Percentiles rank a stretch among this genome's conserved stretches.
Evolutionary conservation across 2,329 filamentous ascomycete genomes (phyloP).

Genomic region (Trichoderma sp.): DNA sequence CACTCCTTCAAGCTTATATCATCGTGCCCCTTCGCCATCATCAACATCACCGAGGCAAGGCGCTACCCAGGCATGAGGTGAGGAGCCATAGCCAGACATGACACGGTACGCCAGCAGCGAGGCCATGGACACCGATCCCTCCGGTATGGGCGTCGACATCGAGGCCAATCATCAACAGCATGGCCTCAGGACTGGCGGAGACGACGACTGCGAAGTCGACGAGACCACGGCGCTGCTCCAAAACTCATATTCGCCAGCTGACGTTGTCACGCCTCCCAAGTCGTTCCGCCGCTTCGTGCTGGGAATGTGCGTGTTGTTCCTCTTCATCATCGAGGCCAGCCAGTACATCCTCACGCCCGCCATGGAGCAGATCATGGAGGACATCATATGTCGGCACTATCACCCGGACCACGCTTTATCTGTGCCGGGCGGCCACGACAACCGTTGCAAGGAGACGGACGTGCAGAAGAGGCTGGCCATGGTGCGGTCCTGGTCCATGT

Average conservation of each 20-base stretch:
- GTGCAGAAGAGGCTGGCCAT: slow-evolving; percentile 57
- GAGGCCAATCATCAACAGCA: not conserved
- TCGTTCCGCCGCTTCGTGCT: slow-evolving; percentile 39
- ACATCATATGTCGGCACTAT: slow-evolving; percentile 54
- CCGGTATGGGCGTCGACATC: slow-evolving; percentile 10
- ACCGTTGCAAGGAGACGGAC: slow-evolving; percentile 51
- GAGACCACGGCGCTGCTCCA: slow-evolving; percentile 34
- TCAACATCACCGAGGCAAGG: too few species aligned
- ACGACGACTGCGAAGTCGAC: slow-evolving; percentile 9
- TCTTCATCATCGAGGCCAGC: slow-evolving; percentile 50
- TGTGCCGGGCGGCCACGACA: slow-evolving; percentile 40
- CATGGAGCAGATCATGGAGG: slow-evolving; percentile 54
- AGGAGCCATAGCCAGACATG: not conserved
- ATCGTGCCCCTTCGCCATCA: not conserved
- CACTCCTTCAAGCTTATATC: not conserved
- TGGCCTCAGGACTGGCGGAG: not conserved
- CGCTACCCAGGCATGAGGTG: too few species aligned
- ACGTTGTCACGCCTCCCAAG: slow-evolving; percentile 33
- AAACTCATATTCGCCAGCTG: slow-evolving; percentile 29
- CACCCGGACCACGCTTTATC: slow-evolving; percentile 46
- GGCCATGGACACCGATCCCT: not conserved
- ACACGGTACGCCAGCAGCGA: slow-evolving; percentile 6
- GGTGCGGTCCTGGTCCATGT: slow-evolving; percentile 51
- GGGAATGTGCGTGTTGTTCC: slow-evolving; percentile 41
- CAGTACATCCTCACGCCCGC: slow-evolving; percentile 46